Evolutionary conservation across 164 flowering plant genomes (phyloP).

Genomic region (Malania oleifera): DNA sequence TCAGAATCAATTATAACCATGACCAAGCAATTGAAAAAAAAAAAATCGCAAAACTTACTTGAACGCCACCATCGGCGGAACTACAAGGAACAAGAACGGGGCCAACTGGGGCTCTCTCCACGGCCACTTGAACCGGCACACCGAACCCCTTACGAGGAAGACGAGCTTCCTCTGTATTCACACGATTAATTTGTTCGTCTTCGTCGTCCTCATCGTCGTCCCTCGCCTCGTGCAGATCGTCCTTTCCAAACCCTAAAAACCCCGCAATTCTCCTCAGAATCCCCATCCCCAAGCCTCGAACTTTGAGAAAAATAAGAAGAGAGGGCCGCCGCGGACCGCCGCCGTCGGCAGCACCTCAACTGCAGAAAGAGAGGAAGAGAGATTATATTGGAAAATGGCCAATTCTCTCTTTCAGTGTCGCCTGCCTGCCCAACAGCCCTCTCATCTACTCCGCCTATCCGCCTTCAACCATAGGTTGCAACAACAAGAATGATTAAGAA

Average conservation of each 20-base stretch:
- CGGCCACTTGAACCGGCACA: constrained; percentile 67
- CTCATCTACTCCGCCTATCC: no score
- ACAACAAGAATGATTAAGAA: no score
- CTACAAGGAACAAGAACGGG: constrained; percentile 51
- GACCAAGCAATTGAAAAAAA: background rate
- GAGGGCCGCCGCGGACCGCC: no score
- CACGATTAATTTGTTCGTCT: constrained; percentile 5
- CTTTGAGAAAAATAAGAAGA: background rate
- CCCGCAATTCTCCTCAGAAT: constrained; percentile 52
- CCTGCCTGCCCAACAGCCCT: no score
- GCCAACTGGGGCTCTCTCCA: constrained; percentile 43
- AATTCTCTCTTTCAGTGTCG: no score
- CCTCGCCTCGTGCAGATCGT: constrained; percentile 29
- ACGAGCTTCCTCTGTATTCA: constrained; percentile 14
- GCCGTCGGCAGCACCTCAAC: no score
- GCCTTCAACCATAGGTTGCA: no score
- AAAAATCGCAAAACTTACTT: constrained; percentile 32
- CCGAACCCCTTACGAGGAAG: constrained; percentile 61
- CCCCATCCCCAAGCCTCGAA: constrained; percentile 34
- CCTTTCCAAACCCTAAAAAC: constrained; percentile 47
- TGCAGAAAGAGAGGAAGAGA: no score
- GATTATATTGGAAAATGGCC: no score
- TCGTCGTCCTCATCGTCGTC: constrained; percentile 26
- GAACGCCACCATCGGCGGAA: constrained; percentile 71
- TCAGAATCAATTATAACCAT: background rate